Conservation (phyloP, 257 asterid genomes). For the Anisodus tanguticus region DNA sequence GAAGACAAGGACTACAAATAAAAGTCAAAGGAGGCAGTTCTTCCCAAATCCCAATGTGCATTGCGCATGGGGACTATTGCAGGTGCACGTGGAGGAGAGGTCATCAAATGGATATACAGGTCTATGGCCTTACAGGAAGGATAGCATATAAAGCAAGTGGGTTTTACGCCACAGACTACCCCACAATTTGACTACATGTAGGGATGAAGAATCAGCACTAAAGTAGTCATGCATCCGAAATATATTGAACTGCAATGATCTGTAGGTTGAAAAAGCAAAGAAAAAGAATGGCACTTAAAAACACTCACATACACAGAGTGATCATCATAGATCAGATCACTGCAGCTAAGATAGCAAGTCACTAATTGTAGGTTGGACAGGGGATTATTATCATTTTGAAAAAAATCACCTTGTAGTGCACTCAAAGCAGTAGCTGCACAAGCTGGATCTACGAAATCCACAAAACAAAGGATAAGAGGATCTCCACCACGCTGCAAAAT, state of each 20-base stretch:
- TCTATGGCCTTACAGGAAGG: background rate
- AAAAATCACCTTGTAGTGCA: slow-evolving; percentile 56
- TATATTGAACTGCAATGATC: slow-evolving; percentile 1
- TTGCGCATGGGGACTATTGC: slow-evolving; percentile 17
- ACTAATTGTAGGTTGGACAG: background rate
- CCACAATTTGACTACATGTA: background rate
- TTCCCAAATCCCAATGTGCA: background rate
- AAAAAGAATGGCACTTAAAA: background rate
- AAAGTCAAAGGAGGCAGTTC: background rate
- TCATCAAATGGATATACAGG: background rate
- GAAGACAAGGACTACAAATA: slow-evolving; percentile 1
- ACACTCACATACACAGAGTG: background rate
- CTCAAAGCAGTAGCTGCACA: slow-evolving; percentile 70
- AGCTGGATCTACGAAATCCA: slow-evolving; percentile 58
- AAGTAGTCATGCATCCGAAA: background rate
- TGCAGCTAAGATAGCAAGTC: background rate
- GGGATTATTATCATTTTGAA: background rate
- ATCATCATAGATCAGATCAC: background rate
- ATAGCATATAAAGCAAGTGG: slow-evolving; percentile 10
- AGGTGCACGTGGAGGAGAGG: background rate
- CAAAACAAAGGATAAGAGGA: slow-evolving; percentile 58
- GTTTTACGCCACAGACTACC: background rate
- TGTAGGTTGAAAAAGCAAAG: slow-evolving; percentile 20
- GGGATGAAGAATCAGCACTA: slow-evolving; percentile 27
- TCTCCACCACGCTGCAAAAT: slow-evolving; percentile 61